Conservation (phyloP, 2,329 filamentous ascomycete species). For the Xylariaceae sp. region DNA sequence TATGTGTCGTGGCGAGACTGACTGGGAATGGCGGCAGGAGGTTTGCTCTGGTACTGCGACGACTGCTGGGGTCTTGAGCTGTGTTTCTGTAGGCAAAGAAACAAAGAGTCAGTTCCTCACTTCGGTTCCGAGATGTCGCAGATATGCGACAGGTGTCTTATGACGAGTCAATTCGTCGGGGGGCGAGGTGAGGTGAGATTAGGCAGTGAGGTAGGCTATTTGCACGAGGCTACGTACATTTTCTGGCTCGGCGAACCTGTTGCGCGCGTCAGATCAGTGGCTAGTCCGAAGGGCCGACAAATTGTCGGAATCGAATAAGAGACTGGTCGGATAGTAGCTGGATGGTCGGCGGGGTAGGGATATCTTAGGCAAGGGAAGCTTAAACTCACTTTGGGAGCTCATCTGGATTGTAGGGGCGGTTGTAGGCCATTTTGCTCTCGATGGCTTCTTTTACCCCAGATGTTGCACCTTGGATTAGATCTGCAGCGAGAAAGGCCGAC, state of each 20-base stretch:
- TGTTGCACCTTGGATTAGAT: no score
- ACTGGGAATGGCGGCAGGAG: slow-evolving; percentile 41
- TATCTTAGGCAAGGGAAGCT: background rate
- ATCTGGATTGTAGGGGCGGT: slow-evolving; percentile 88
- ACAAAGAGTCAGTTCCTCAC: slow-evolving; percentile 6
- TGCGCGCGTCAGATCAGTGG: background rate
- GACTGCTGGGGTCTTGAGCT: slow-evolving; percentile 23
- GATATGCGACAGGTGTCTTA: background rate
- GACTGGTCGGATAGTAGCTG: background rate
- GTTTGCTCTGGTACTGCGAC: slow-evolving; percentile 48
- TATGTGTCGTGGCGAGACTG: slow-evolving; percentile 33
- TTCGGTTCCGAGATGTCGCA: no score
- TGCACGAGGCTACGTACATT: slow-evolving; percentile 31
- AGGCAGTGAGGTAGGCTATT: background rate
- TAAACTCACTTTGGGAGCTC: slow-evolving; percentile 79
- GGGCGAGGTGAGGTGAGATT: background rate
- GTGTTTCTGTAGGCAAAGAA: slow-evolving; percentile 14
- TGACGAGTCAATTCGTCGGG: background rate
- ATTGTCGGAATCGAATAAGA: no score
- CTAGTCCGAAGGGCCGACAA: no score
- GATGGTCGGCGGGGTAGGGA: slow-evolving; percentile 27
- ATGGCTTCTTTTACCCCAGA: slow-evolving; percentile 2
- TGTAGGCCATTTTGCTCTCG: slow-evolving; percentile 76
- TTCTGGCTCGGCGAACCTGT: slow-evolving; percentile 53
- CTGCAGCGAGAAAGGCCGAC: no score